These are phyloP conservation scores for Cyclocybe cylindracea DNA, from an alignment of 768 basidiomycete genomes.

Conservation along the genomic window DNA sequence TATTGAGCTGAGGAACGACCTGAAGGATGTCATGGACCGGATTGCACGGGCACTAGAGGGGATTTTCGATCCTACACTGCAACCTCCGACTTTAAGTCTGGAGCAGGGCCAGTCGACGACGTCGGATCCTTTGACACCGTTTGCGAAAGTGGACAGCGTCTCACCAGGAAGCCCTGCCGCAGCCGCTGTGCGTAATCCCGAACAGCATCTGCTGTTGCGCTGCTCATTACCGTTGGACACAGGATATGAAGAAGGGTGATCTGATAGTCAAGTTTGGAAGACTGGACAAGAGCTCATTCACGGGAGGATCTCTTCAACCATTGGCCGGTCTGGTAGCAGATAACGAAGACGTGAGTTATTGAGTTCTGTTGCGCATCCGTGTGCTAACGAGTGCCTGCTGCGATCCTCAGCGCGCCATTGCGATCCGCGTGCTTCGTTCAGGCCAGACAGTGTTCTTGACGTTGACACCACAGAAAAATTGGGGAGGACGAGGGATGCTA, in stretches of 20 bases:
- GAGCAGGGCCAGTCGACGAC: slow-evolving; percentile 5
- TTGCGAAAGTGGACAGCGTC: slow-evolving; percentile 83
- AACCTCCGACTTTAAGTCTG: slow-evolving; percentile 11
- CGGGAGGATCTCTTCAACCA: slow-evolving; percentile 55
- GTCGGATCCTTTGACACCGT: slow-evolving; percentile 39
- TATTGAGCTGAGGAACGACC: slow-evolving; percentile 82
- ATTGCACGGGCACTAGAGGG: slow-evolving; percentile 69
- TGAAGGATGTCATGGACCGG: slow-evolving; percentile 60
- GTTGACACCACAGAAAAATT: slow-evolving; percentile 72
- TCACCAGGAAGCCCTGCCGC: slow-evolving; percentile 82
- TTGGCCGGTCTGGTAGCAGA: slow-evolving; percentile 73
- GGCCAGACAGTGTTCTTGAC: slow-evolving; percentile 46
- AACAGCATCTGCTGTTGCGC: background rate
- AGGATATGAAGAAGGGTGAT: slow-evolving; percentile 56
- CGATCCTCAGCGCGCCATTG: slow-evolving; percentile 52
- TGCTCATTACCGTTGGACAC: too few relatives aligned
- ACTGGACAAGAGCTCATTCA: slow-evolving; percentile 55
- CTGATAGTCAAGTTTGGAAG: slow-evolving; percentile 74
- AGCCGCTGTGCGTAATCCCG: slow-evolving; percentile 56
- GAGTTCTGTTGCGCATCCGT: background rate
- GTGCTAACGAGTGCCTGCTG: background rate
- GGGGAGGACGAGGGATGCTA: slow-evolving; percentile 86
- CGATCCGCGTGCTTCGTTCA: slow-evolving; percentile 57
- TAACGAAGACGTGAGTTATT: slow-evolving; percentile 70
- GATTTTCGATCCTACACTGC: slow-evolving; percentile 58